Evolutionary conservation across 306 rosid genomes (phyloP), one percentile per base, ranked within the genome.

Genomic region (Vachellia collinsii): DNA sequence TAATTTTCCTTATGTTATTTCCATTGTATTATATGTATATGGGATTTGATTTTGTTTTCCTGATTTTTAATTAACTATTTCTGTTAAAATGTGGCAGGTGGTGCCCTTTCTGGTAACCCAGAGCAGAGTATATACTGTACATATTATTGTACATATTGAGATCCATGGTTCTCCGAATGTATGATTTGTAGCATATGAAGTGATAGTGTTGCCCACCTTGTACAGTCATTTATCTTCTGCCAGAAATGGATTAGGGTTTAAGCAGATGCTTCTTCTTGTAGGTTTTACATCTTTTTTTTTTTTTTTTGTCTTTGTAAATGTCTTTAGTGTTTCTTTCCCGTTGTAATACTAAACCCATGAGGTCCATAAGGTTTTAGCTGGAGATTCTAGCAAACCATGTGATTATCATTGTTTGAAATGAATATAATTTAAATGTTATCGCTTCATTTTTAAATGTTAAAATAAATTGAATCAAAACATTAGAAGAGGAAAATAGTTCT

Each of bases 71-170:
- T 4, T 13, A 50, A 51, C 61, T 54, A n/a, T n/a, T 51, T 19
- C 25, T 54, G 61, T 54, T n/a, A 54, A 54, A n/a, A 19, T 20
- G 59, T 85, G 83, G 76, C 93, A 95, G 99, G 91, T 95, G 99
- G 99, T 93, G 99, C 74, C 97, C 97, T 12, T 93, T 95, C 88
- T 95, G 99, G 97, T 95, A 72, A 82, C 65, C n/a, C 44, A 41
- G 75, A 67, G 83, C 73, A 67, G 70, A 61, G 77, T 79, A 76
- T 67, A 79, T 87, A 70, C 69, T 76, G 89, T 92, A 78, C 69
- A 77, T 87, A 73, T n/a, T n/a, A n/a, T 78, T 64, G 85, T 86
- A 77, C 72, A 84, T 75, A 87, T 63, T 56, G 71, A 37, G 23
- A 76, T 29, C 75, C 56, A n/a, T 68, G 20, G 13, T n/a, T 44